These are phyloP conservation scores for Rubroboletus satanas DNA, from an alignment of 768 basidiomycete genomes.

Conservation along the genomic window DNA sequence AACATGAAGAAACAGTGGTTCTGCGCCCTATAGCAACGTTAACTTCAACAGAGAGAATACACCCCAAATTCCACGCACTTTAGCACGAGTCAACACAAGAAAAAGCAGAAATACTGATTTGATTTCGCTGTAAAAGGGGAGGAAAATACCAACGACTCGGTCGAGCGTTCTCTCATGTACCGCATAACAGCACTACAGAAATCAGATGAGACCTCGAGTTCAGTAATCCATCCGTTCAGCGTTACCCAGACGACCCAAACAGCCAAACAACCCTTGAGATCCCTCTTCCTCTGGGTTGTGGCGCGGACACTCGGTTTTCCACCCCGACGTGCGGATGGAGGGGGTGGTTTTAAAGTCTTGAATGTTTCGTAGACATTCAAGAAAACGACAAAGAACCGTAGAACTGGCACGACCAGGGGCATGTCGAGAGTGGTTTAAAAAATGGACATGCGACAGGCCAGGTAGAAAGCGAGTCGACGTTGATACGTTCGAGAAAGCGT, in stretches of 20 bases:
- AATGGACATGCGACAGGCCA: conserved; percentile 7
- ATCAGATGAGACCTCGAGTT: conserved; percentile 11
- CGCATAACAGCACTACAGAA: conserved; percentile 58
- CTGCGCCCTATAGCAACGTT: conserved; percentile 59
- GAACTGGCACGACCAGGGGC: conserved; percentile 63
- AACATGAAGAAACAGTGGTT: conserved; percentile 78
- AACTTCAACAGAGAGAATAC: conserved; percentile 3
- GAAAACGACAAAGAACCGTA: conserved; percentile 69
- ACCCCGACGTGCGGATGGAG: conserved; percentile 44
- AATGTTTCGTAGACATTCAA: conserved; percentile 81
- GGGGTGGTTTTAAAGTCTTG: conserved; percentile 73
- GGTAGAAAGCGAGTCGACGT: neutral
- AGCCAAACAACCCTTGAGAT: conserved; percentile 80
- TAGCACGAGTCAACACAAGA: conserved; percentile 69
- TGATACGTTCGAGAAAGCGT: neutral
- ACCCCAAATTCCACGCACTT: conserved; percentile 42
- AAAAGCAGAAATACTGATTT: conserved; percentile 72
- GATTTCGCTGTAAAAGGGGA: conserved; percentile 83
- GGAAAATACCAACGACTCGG: conserved; percentile 58
- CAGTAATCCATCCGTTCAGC: conserved; percentile 11
- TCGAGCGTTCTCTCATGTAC: conserved; percentile 67
- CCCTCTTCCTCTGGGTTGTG: conserved; percentile 70
- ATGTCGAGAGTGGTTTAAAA: conserved; percentile 34
- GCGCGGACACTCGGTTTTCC: conserved; percentile 65
- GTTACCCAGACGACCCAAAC: conserved; percentile 86